A percentile compares a stretch with the other conserved stretches of the same genome.
These are phyloP conservation scores for Lasiosphaeris hirsuta DNA, from an alignment of 495 filamentous ascomycete species.

Conservation along the genomic window DNA sequence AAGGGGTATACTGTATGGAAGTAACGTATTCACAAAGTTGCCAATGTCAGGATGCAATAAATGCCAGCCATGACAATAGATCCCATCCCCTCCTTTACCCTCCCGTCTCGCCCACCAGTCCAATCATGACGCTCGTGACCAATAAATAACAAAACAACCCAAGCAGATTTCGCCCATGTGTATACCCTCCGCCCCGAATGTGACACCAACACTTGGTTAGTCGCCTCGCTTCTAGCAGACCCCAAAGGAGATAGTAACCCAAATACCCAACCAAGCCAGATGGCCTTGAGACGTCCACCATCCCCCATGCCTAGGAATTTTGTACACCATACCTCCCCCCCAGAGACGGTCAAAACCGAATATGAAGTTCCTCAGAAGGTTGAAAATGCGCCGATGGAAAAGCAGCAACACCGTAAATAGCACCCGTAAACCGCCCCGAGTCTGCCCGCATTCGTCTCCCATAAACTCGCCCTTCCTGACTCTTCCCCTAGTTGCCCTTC, in stretches of 20 bases:
- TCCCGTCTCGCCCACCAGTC: background rate
- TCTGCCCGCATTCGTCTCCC: background rate
- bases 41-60: background rate
- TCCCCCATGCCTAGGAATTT: background rate
- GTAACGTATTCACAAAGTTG: background rate
- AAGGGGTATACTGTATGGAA: conserved; percentile 4
- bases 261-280: background rate
- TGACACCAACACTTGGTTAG: background rate
- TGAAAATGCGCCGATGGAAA: conserved; percentile 3
- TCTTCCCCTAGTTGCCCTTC: conserved; percentile 29
- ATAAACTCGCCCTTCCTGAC: background rate
- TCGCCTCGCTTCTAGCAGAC: background rate
- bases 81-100: background rate
- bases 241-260: background rate
- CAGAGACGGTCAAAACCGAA: background rate
- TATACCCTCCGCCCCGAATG: background rate
- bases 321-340: background rate
- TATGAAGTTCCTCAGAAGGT: background rate
- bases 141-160: background rate
- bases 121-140: conserved; percentile 6
- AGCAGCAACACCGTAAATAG: background rate
- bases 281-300: background rate
- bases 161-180: background rate
- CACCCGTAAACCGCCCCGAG: background rate
- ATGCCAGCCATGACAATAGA: background rate